Evolutionary conservation across 2,329 filamentous ascomycete genomes (phyloP).

Genomic region (Rhytidhysteron rufulum): DNA sequence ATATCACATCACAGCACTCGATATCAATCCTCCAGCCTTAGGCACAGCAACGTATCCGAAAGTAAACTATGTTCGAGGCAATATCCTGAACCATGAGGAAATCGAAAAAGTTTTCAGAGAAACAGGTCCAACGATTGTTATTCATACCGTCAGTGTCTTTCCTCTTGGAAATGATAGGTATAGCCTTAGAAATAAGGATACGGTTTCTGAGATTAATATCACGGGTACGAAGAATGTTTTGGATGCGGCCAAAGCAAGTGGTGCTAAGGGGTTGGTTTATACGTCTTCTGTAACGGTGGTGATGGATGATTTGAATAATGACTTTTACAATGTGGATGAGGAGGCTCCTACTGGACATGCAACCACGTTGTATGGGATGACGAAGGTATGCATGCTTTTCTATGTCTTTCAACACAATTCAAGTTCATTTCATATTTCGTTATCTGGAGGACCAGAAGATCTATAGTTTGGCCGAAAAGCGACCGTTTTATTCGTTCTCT

Average conservation of each 20-base stretch:
- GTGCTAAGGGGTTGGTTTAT: slow-evolving; percentile 80
- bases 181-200: slow-evolving; percentile 33
- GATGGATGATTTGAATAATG: slow-evolving; percentile 68
- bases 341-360: slow-evolving; percentile 72
- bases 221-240: slow-evolving; percentile 78
- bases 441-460: too few species aligned
- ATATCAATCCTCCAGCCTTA: slow-evolving; percentile 33
- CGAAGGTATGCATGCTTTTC: slow-evolving; percentile 71
- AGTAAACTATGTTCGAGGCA: slow-evolving; percentile 34
- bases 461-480: too few species aligned
- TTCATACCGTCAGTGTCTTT: slow-evolving; percentile 72
- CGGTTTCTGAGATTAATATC: slow-evolving; percentile 81
- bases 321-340: slow-evolving; percentile 84
- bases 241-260: slow-evolving; percentile 63
- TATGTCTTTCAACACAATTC: too few species aligned
- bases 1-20: slow-evolving; percentile 39
- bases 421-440: too few species aligned
- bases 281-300: slow-evolving; percentile 87
- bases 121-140: slow-evolving; percentile 73
- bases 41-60: slow-evolving; percentile 21
- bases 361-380: slow-evolving; percentile 77
- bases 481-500: too few species aligned
- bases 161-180: slow-evolving; percentile 38
- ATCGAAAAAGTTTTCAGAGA: slow-evolving; percentile 52
- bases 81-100: slow-evolving; percentile 35